Conservation (phyloP, 108 stramenopile genomes). For the Cyclotella cryptica region DNA sequence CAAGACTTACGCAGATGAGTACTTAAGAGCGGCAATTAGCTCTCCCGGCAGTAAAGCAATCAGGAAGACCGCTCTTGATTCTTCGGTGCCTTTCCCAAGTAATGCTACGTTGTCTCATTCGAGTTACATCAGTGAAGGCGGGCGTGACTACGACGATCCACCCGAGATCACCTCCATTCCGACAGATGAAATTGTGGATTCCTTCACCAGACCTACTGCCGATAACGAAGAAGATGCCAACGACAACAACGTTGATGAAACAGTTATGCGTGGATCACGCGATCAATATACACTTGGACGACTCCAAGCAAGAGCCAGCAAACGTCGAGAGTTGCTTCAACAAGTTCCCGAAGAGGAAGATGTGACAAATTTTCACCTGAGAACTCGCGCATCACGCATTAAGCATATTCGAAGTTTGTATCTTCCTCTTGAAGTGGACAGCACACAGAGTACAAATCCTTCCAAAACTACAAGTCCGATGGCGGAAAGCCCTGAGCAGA, state of each 20-base stretch:
- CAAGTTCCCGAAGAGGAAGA: slow-evolving; percentile 9
- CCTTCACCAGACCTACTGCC: slow-evolving; percentile 10
- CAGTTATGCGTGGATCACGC: slow-evolving; percentile 25
- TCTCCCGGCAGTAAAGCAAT: neutral
- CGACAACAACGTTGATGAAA: neutral
- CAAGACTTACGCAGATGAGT: slow-evolving; percentile 7
- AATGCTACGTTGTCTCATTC: neutral
- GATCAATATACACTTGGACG: slow-evolving; percentile 30
- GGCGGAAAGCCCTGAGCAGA: too few species aligned
- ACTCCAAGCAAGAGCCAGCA: slow-evolving; percentile 30
- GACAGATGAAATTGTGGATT: slow-evolving; percentile 47
- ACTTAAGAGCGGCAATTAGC: neutral
- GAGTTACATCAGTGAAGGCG: slow-evolving; percentile 12
- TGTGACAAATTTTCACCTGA: slow-evolving; percentile 19
- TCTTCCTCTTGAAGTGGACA: neutral
- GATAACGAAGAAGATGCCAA: neutral
- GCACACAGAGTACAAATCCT: neutral
- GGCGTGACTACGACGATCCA: slow-evolving; percentile 4
- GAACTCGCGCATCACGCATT: slow-evolving; percentile 25
- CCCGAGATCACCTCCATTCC: slow-evolving; percentile 37
- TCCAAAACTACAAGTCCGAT: too few species aligned
- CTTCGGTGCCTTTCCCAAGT: slow-evolving; percentile 6
- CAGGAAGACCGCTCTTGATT: neutral
- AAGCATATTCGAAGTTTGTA: slow-evolving; percentile 11
- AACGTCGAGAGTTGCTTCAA: slow-evolving; percentile 19